A percentile compares a stretch with the other conserved stretches of the same genome.
Conservation (phyloP, 2,329 filamentous ascomycete genomes). For the Neonectria faginata region DNA sequence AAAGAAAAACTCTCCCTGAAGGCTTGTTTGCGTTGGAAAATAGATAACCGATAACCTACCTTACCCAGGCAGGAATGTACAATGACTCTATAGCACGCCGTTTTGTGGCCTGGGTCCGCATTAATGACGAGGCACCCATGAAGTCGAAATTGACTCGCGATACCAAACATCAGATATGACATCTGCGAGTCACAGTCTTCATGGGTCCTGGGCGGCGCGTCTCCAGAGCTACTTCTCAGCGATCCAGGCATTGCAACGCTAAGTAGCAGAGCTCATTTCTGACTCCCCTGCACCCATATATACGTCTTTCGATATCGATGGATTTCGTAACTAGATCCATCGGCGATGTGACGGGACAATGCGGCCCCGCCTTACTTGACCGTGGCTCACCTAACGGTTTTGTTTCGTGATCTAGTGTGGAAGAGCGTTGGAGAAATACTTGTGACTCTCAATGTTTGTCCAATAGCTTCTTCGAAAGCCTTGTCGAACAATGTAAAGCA, state of each 20-base stretch:
- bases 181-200: background rate
- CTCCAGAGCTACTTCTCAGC: background rate
- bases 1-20: too few relatives aligned
- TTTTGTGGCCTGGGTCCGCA: background rate
- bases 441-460: background rate
- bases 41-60: too few relatives aligned
- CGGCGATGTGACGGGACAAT: slow-evolving; percentile 5
- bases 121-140: background rate
- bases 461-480: background rate
- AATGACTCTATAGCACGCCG: too few relatives aligned
- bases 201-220: background rate
- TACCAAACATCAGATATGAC: slow-evolving; percentile 2
- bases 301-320: slow-evolving; percentile 28
- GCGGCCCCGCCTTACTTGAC: background rate
- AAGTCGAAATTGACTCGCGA: background rate
- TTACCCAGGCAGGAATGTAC: too few relatives aligned
- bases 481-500: background rate
- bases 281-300: slow-evolving; percentile 13
- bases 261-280: slow-evolving; percentile 10
- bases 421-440: background rate
- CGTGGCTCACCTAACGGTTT: background rate
- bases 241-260: slow-evolving; percentile 2
- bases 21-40: too few relatives aligned
- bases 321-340: slow-evolving; percentile 15
- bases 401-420: background rate